Evolutionary conservation across 2,329 filamentous ascomycete species (phyloP), one percentile per base, ranked within the genome.

Genomic region (Biscogniauxia sp.): DNA sequence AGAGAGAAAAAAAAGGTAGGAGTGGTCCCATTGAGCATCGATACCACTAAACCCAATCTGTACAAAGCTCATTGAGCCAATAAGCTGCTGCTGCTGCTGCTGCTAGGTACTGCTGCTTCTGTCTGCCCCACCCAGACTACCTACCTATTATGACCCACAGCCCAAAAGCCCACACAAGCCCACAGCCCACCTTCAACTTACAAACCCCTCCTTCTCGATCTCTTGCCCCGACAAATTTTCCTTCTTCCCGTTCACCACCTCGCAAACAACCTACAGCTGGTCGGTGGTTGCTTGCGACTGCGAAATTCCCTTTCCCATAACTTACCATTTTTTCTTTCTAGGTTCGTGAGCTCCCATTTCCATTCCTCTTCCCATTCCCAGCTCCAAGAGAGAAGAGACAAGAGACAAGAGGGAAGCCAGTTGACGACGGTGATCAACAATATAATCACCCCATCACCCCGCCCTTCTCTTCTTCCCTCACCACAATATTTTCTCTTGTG

Each of bases 261-360:
- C 28, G 23, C 65, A 66, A 71, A 66, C 67, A 69, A 69, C 61
- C 62, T 67, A 66, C 65, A 67, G 65, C 66, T 67, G 64, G 69
- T 70, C 67, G 69, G 68, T 71, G 68, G 69, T 71, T 68, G 67
- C 66, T 72, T 68, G 68, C 69, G 68, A 70, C 62, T 69, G 62
- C 63, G 37, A 45, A 65, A 53, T 62, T 58, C 53, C 58, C 20
- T 55, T 55, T 51, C 51, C 60, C 61, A 51, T 2, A 32, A 58
- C 63, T 54, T 55, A 58, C 61, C 63, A 61, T 59, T 62, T 59
- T 65, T 54, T 63, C 58, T 59, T 61, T 56, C 62, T 51, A 67
- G 65, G 65, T 67, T 56, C 57, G 65, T 66, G 28, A 32, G 11
- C 54, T n/a, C 56, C 51, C 26, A 41, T 53, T 20, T 32, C 54